A percentile compares a stretch with the other conserved stretches of the same genome.
Conservation (phyloP, 345 rosid genomes). For the Euclidium syriacum region DNA sequence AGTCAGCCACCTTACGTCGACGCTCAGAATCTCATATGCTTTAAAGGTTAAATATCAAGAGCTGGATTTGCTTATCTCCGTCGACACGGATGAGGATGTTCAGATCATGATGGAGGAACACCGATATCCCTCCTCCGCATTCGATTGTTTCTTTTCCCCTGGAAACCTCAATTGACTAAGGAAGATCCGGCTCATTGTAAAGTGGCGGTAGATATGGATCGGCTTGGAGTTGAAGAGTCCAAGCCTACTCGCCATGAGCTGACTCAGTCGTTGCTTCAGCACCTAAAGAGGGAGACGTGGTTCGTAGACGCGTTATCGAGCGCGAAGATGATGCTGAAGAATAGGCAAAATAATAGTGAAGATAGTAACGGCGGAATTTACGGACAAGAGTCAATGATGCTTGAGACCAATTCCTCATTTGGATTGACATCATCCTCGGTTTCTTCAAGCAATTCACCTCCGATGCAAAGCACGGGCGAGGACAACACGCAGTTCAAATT, state of each 20-base stretch:
- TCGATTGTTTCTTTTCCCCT: slow-evolving; percentile 47
- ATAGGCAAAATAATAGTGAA: slow-evolving; percentile 28
- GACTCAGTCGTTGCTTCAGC: slow-evolving; percentile 35
- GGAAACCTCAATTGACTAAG: slow-evolving; percentile 15
- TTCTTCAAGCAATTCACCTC: slow-evolving; percentile 55
- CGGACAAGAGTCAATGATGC: slow-evolving; percentile 60
- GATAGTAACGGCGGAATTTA: slow-evolving; percentile 33
- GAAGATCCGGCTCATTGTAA: slow-evolving; percentile 18
- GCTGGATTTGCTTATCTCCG: slow-evolving; percentile 54
- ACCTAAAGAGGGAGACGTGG: slow-evolving; percentile 78
- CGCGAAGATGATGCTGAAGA: slow-evolving; percentile 45
- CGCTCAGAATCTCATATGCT: slow-evolving; percentile 31
- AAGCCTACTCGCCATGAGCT: slow-evolving; percentile 26
- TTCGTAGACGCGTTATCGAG: slow-evolving; percentile 69
- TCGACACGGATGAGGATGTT: slow-evolving; percentile 57
- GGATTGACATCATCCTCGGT: slow-evolving; percentile 72
- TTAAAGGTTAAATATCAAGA: slow-evolving; percentile 55
- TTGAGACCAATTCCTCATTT: slow-evolving; percentile 73
- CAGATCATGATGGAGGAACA: slow-evolving; percentile 66
- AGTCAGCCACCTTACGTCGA: slow-evolving; percentile 32
- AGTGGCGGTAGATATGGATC: slow-evolving; percentile 9
- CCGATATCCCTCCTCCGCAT: slow-evolving; percentile 34
- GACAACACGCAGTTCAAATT: slow-evolving; percentile 31
- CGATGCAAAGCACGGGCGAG: slow-evolving; percentile 41
- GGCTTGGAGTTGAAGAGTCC: slow-evolving; percentile 21